phyloP scores from a whole-genome alignment of 345 rosid species.

The Syzygium grande region DNA sequence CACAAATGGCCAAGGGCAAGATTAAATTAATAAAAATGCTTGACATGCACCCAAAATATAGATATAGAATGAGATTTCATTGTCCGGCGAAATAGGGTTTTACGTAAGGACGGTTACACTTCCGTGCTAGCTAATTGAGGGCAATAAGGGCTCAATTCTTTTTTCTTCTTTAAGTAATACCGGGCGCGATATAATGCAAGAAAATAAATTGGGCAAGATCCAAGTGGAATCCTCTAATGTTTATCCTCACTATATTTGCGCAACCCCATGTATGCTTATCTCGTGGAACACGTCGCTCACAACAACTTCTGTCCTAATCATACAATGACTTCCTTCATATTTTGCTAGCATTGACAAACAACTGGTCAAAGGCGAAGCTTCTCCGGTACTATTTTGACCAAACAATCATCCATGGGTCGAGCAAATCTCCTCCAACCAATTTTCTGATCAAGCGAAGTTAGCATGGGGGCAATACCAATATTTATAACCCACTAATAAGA shows the following conservation, averaged over 20 bases:
- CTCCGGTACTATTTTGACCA: not conserved
- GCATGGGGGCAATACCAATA: too few species aligned
- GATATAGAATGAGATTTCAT: not conserved
- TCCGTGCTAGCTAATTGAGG: not conserved
- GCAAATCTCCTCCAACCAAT: not conserved
- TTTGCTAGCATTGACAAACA: not conserved
- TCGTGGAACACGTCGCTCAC: not conserved
- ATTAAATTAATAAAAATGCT: not conserved
- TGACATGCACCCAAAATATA: not conserved
- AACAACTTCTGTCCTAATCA: not conserved
- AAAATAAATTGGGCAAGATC: not conserved
- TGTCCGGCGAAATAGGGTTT: not conserved
- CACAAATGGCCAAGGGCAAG: not conserved
- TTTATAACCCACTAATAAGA: too few species aligned
- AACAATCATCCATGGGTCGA: not conserved
- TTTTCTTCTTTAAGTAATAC: not conserved
- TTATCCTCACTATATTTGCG: not conserved
- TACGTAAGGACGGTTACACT: not conserved
- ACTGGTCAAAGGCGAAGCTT: not conserved
- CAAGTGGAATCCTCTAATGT: not conserved
- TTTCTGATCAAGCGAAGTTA: not conserved
- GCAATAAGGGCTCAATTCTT: not conserved
- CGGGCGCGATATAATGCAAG: not conserved
- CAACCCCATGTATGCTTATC: not conserved
- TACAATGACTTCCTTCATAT: not conserved